These are phyloP conservation scores for Corylus americana DNA, from an alignment of 306 rosid genomes.

Conservation along the genomic window DNA sequence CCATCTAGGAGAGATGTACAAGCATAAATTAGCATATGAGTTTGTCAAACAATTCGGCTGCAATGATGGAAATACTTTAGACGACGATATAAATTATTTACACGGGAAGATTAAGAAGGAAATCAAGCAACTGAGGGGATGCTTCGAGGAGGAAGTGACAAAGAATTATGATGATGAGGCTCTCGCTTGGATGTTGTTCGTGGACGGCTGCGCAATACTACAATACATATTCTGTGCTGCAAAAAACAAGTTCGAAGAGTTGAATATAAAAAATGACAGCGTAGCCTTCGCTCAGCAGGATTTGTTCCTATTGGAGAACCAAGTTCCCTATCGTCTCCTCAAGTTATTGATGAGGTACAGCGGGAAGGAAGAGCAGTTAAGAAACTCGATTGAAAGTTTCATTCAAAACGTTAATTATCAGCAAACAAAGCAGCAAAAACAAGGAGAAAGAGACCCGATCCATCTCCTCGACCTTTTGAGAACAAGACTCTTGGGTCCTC, in stretches of 20 bases:
- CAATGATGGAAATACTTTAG: neutral
- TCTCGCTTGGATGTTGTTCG: slow-evolving; percentile 21
- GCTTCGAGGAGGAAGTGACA: slow-evolving; percentile 4
- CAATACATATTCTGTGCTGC: neutral
- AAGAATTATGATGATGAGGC: neutral
- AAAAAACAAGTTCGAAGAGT: rapidly evolving
- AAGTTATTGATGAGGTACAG: neutral
- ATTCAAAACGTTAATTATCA: neutral
- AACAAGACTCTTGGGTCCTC: neutral
- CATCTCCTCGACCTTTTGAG: slow-evolving; percentile 23
- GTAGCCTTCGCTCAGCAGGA: slow-evolving; percentile 1
- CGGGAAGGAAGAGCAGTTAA: rapidly evolving
- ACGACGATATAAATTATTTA: rapidly evolving
- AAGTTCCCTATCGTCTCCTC: slow-evolving; percentile 26
- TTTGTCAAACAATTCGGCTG: neutral
- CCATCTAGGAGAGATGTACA: slow-evolving; percentile 1
- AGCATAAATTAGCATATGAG: neutral
- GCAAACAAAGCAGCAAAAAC: no score
- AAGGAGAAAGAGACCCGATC: neutral
- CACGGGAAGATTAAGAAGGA: neutral
- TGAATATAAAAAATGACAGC: neutral
- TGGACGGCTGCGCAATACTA: slow-evolving; percentile 27
- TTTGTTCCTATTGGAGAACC: slow-evolving; percentile 37
- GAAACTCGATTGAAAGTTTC: rapidly evolving
- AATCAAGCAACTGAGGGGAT: neutral